Percentiles rank a stretch among this genome's conserved stretches.
Evolutionary conservation across 345 rosid genomes (phyloP).

Genomic region (Lepidium sativum): DNA sequence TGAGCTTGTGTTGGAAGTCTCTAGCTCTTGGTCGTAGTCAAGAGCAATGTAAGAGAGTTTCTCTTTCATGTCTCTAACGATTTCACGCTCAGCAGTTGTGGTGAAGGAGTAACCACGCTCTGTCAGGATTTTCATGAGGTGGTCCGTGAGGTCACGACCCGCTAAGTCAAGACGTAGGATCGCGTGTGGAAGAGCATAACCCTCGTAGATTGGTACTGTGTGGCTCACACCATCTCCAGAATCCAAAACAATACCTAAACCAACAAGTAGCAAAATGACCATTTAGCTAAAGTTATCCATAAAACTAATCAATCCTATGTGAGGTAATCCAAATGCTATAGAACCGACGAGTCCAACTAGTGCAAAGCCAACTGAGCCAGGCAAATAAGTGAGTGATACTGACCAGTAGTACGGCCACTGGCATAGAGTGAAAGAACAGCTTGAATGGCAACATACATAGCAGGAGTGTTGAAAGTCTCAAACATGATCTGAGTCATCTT

Average conservation of each 20-base stretch:
- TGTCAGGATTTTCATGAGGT: constrained; percentile 59
- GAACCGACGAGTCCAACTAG: too few relatives aligned
- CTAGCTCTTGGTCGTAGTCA: constrained; percentile 59
- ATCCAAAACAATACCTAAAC: constrained; percentile 45
- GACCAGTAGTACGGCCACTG: constrained; percentile 68
- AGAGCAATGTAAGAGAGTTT: constrained; percentile 58
- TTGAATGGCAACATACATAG: constrained; percentile 75
- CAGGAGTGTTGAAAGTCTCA: constrained; percentile 66
- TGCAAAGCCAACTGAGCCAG: too few relatives aligned
- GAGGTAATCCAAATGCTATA: too few relatives aligned
- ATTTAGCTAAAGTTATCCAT: neutral
- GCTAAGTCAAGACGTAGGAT: constrained; percentile 66
- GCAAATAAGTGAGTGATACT: constrained; percentile 6
- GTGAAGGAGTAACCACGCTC: constrained; percentile 79
- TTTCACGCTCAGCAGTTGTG: constrained; percentile 66
- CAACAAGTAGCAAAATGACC: constrained; percentile 24
- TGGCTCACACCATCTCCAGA: constrained; percentile 81
- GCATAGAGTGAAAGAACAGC: constrained; percentile 69
- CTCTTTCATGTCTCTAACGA: constrained; percentile 68
- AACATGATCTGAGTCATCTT: constrained; percentile 80
- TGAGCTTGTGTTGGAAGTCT: constrained; percentile 52
- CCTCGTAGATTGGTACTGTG: constrained; percentile 66
- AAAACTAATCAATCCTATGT: neutral
- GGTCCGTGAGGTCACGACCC: constrained; percentile 63
- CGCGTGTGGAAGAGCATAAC: constrained; percentile 65